Evolutionary conservation across 768 basidiomycete genomes (phyloP).

Genomic region (Tulasnella sp.): DNA sequence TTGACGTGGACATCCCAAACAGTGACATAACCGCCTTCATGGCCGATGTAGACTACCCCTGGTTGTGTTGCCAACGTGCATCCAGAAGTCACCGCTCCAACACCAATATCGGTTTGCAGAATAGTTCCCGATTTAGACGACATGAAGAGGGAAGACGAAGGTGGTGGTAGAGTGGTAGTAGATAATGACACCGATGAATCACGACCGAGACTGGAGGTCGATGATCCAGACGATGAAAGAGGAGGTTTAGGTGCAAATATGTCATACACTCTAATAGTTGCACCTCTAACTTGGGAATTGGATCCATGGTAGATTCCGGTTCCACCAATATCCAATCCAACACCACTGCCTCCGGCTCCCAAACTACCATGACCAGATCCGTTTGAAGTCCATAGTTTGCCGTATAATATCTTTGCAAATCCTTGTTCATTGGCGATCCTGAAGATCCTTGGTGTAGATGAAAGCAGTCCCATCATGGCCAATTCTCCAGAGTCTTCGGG

Average conservation of each 20-base stretch:
- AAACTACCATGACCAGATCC: conserved; percentile 22
- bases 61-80: conserved; percentile 59
- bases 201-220: neutral
- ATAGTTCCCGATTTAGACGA: conserved; percentile 43
- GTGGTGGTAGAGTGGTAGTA: neutral
- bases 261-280: conserved; percentile 74
- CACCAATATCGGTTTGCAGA: conserved; percentile 49
- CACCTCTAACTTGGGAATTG: conserved; percentile 31
- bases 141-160: conserved; percentile 27
- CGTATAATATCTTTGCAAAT: conserved; percentile 60
- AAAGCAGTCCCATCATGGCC: conserved; percentile 26
- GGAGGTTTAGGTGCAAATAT: conserved; percentile 23
- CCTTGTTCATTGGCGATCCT: conserved; percentile 70
- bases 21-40: conserved; percentile 81
- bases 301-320: neutral
- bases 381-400: conserved; percentile 70
- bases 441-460: conserved; percentile 17
- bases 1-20: conserved; percentile 43
- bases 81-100: conserved; percentile 73
- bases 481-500: conserved; percentile 31
- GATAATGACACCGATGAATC: conserved; percentile 4
- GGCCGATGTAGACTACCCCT: conserved; percentile 64
- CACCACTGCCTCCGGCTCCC: conserved; percentile 20
- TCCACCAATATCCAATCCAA: neutral
- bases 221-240: conserved; percentile 8